These are phyloP conservation scores for Fusarium mundagurra DNA, from an alignment of 2,329 filamentous ascomycete genomes.

Conservation along the genomic window DNA sequence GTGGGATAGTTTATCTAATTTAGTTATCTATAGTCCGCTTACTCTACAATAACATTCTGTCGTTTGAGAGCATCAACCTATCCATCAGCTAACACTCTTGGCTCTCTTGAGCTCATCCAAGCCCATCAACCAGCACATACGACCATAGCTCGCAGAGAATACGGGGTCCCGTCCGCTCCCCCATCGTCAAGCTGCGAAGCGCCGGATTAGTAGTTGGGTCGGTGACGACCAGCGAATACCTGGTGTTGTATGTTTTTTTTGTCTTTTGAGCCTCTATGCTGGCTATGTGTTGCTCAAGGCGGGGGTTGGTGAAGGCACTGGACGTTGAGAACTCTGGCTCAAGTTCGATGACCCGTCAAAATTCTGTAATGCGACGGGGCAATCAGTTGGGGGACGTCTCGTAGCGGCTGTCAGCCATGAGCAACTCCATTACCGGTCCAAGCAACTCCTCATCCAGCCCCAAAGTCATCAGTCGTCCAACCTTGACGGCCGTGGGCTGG, in stretches of 20 bases:
- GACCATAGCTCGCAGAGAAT: background rate
- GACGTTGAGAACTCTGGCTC: background rate
- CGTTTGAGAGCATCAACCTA: background rate
- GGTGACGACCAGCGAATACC: constrained; percentile 1
- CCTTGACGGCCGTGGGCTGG: constrained; percentile 26
- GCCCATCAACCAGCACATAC: background rate
- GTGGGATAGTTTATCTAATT: background rate
- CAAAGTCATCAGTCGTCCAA: constrained; percentile 40
- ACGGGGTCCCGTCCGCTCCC: background rate
- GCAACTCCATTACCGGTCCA: constrained; percentile 41
- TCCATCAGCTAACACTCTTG: background rate
- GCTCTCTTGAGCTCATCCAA: background rate
- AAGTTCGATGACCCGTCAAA: background rate
- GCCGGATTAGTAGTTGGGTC: background rate
- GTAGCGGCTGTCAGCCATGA: constrained; percentile 41
- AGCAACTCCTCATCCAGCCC: constrained; percentile 38
- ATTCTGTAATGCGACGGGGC: background rate
- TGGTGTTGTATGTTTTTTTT: background rate
- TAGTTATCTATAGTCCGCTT: background rate
- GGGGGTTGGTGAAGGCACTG: background rate
- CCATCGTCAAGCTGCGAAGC: background rate
- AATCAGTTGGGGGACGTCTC: background rate
- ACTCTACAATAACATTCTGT: no score
- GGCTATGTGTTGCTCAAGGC: background rate
- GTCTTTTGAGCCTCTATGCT: background rate